A percentile compares a stretch with the other conserved stretches of the same genome.
These are phyloP conservation scores for Fusarium phyllophilum DNA, from an alignment of 2,329 filamentous ascomycete species.

Conservation along the genomic window DNA sequence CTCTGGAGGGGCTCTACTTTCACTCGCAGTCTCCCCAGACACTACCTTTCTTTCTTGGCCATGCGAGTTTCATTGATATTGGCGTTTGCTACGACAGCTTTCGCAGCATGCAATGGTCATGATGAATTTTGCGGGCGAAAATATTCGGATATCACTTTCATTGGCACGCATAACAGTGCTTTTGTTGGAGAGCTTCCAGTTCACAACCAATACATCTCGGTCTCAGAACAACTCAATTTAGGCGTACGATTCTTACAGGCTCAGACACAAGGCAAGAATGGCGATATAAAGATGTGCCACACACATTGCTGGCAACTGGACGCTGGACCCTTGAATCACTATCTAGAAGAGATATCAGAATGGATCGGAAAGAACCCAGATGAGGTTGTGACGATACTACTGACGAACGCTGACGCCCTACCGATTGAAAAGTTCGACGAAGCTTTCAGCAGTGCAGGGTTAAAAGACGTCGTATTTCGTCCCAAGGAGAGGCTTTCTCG, in stretches of 20 bases:
- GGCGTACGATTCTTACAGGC: conserved; percentile 73
- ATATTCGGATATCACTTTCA: conserved; percentile 69
- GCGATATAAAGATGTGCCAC: conserved; percentile 70
- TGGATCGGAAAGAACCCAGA: conserved; percentile 69
- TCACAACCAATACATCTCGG: conserved; percentile 70
- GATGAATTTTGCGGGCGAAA: conserved; percentile 63
- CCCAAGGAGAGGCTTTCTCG: conserved; percentile 56
- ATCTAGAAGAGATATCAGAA: conserved; percentile 65
- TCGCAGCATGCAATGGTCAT: conserved; percentile 65
- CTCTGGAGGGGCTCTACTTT: neutral
- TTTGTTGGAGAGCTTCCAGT: conserved; percentile 66
- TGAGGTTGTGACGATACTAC: conserved; percentile 70
- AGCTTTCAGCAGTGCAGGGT: conserved; percentile 64
- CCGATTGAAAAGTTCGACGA: conserved; percentile 64
- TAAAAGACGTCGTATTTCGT: conserved; percentile 67
- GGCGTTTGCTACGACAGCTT: conserved; percentile 25
- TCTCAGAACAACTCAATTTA: conserved; percentile 66
- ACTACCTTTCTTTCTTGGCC: neutral
- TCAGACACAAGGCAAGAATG: conserved; percentile 67
- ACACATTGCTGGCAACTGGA: conserved; percentile 69
- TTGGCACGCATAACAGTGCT: conserved; percentile 73
- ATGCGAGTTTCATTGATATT: conserved; percentile 35
- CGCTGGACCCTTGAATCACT: conserved; percentile 65
- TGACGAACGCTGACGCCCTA: conserved; percentile 71
- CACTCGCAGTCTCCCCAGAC: neutral